Percentiles rank a stretch among this genome's conserved stretches.
These are phyloP conservation scores for Ophiostoma pallidulum DNA, from an alignment of 2,329 filamentous ascomycete genomes.

Conservation along the genomic window DNA sequence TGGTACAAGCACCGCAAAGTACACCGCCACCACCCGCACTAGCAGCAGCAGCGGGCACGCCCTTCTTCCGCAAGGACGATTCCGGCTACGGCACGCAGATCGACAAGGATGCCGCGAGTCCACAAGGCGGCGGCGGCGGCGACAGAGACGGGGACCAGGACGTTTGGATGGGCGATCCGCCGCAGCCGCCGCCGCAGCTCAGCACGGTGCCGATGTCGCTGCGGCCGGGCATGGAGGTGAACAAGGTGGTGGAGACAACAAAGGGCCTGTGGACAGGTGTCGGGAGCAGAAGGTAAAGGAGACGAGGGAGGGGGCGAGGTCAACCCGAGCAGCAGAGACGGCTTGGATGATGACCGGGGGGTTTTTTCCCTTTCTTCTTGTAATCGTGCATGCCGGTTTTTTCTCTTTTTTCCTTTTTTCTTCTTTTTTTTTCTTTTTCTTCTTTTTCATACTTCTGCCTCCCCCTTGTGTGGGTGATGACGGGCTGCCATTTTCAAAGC, in stretches of 20 bases:
- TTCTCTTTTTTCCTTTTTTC: neutral
- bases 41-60: neutral
- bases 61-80: conserved; percentile 32
- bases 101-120: conserved; percentile 17
- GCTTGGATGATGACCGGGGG: too few relatives aligned
- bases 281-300: conserved; percentile 18
- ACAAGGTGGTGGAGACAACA: conserved; percentile 52
- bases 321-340: too few relatives aligned
- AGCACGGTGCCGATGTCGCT: conserved; percentile 35
- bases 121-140: neutral
- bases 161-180: conserved; percentile 40
- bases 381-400: neutral
- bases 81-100: conserved; percentile 40
- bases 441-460: conserved; percentile 1
- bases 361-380: neutral
- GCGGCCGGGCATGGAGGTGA: conserved; percentile 44
- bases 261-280: conserved; percentile 50
- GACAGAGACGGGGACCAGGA: conserved; percentile 25
- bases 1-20: neutral
- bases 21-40: neutral
- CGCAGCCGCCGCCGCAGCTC: conserved; percentile 25
- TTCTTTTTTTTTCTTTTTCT: neutral
- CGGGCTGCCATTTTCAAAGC: too few relatives aligned
- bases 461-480: too few relatives aligned
- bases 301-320: too few relatives aligned